These are phyloP conservation scores for Trametopsis cervina DNA, from an alignment of 768 basidiomycete genomes.

Conservation along the genomic window DNA sequence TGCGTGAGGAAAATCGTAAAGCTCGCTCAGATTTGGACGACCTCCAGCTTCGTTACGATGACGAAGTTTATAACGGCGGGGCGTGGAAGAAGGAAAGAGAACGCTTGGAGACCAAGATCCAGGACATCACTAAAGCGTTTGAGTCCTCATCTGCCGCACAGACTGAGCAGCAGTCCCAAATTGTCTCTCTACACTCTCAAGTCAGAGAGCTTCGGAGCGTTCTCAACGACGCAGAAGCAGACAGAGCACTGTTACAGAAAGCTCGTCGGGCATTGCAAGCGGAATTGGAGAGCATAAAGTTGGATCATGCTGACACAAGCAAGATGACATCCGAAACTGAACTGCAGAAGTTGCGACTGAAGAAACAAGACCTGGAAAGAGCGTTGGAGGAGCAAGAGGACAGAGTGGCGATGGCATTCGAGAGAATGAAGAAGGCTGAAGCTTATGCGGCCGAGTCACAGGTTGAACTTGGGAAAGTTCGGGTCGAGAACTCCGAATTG, in stretches of 20 bases:
- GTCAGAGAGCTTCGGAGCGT: constrained; percentile 76
- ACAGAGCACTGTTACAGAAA: constrained; percentile 71
- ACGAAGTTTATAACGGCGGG: constrained; percentile 69
- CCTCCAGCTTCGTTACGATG: constrained; percentile 66
- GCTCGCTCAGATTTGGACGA: constrained; percentile 71
- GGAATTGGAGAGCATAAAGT: constrained; percentile 74
- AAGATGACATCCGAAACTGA: constrained; percentile 69
- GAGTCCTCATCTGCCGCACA: constrained; percentile 67
- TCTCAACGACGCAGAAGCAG: constrained; percentile 81
- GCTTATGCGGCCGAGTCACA: constrained; percentile 68
- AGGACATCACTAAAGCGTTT: constrained; percentile 66
- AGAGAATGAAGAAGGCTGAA: constrained; percentile 80
- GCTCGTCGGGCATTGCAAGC: constrained; percentile 75
- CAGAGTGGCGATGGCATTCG: constrained; percentile 61
- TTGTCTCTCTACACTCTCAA: constrained; percentile 78
- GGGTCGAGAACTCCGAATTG: constrained; percentile 76
- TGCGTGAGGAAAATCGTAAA: constrained; percentile 77
- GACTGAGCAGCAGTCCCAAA: constrained; percentile 77
- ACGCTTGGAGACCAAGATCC: constrained; percentile 76
- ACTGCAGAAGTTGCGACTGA: constrained; percentile 65
- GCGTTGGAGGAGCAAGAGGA: constrained; percentile 76
- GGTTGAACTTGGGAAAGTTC: constrained; percentile 64
- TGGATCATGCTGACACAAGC: constrained; percentile 63
- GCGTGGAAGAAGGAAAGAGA: constrained; percentile 89
- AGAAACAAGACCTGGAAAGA: constrained; percentile 78